Base-by-base conservation (phyloP, 805 yeast genomes). In the Lipomyces sp. region DNA sequence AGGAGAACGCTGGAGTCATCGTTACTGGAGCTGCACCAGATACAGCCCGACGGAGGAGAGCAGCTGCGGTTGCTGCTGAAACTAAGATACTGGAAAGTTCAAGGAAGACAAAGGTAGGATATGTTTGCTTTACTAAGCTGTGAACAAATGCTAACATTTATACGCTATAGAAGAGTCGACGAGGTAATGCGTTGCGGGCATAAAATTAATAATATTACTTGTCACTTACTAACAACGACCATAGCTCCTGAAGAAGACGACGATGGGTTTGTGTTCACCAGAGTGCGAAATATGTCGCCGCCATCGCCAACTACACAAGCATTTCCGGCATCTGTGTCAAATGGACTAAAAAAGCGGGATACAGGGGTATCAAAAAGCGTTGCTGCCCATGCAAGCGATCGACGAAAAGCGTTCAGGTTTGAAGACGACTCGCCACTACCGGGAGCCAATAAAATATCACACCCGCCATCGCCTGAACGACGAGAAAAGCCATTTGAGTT, bases 221-320 rank as follows among this genome's bases (percentile, higher is more conserved):
- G 48, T 42, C 7, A n/a, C 6, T 15, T 24, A 18, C n/a, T 32
- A n/a, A 53, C 33, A 53, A 7, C 8, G n/a, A 53, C 13, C 2
- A 30, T 53, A 53, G 34, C 55, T 32, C 32, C 69, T 29, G 64
- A 66, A 35, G 78, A 76, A 60, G 78, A 75, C 37, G 79, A 76
- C 60, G 79, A 75, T 39, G 79, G 77, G 50, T 75, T 76, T 69
- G 75, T 75, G 62, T 76, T 76, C 69, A 75, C 72, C 60, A 66
- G 79, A 7, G 69, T 68, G 45, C 60, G 71, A 39, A 68, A 68
- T 51, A 32, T 63, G 7, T 62, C 57, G 15, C 59, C 65, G 32
- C 58, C 66, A 33, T 48, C 57, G 37, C 65, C 63, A 10, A 24
- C 51, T 42, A 15, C 33, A 32, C 13, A 29, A 32, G 51, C 18